Evolutionary conservation across 441 rosid species (phyloP).

Genomic region (Bruguiera hainesii): DNA sequence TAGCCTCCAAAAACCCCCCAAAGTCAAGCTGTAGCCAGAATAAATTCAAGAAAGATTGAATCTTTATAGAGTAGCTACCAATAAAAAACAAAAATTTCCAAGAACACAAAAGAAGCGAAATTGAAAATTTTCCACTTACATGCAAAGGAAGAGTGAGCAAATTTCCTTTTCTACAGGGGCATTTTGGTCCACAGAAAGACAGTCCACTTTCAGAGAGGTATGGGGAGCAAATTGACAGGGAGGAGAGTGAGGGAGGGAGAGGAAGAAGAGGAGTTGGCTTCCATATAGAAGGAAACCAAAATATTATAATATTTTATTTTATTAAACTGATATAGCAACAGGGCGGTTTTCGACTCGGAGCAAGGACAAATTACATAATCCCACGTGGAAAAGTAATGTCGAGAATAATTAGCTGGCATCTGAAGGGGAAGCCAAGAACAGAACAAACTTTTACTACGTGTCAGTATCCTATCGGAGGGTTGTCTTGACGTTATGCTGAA

Average conservation of each 20-base stretch:
- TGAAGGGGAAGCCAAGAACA: neutral
- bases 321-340: neutral
- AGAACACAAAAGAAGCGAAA: neutral
- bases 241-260: neutral
- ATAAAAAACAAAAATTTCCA: neutral
- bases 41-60: conserved; percentile 16
- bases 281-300: conserved; percentile 8
- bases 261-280: conserved; percentile 17
- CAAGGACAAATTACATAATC: conserved; percentile 12
- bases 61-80: conserved; percentile 6
- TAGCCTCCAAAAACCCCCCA: conserved; percentile 23
- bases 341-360: neutral
- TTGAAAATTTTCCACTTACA: conserved; percentile 16
- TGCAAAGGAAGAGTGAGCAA: conserved; percentile 8
- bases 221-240: neutral
- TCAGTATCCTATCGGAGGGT: neutral
- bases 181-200: conserved; percentile 7
- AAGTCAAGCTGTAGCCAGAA: conserved; percentile 25
- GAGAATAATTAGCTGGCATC: conserved; percentile 10
- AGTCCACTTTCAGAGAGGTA: neutral
- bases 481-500: neutral
- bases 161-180: conserved; percentile 1
- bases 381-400: conserved; percentile 8
- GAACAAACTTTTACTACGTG: conserved; percentile 11
- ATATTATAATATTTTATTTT: conserved; percentile 14